A percentile compares a stretch with the other conserved stretches of the same genome.
These are phyloP conservation scores for Dalechampia spathulata DNA, from an alignment of 441 rosid species.

Conservation along the genomic window DNA sequence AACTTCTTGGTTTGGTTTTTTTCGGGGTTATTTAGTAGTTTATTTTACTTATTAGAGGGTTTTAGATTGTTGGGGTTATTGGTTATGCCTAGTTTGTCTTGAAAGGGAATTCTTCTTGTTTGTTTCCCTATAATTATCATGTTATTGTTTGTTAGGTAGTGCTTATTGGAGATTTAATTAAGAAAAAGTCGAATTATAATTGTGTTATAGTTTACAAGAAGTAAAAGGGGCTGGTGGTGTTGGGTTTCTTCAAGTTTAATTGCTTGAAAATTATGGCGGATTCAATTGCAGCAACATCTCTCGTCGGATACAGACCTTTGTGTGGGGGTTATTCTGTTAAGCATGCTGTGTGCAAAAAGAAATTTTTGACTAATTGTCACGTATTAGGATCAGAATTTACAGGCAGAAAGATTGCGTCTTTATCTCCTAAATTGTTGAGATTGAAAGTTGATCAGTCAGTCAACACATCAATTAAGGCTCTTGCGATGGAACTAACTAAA, in stretches of 20 bases:
- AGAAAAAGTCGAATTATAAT: not conserved
- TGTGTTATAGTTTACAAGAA: not conserved
- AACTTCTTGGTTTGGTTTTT: constrained; percentile 21
- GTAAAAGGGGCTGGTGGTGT: no score
- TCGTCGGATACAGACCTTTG: constrained; percentile 45
- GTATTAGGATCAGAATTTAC: constrained; percentile 25
- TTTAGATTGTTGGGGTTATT: no score
- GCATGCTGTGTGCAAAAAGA: constrained; percentile 40
- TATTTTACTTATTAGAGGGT: constrained; percentile 13
- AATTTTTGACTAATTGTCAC: constrained; percentile 20
- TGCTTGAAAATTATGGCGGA: constrained; percentile 54
- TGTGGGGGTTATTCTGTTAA: constrained; percentile 30
- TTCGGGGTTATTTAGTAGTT: no score
- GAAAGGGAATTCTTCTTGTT: constrained; percentile 9
- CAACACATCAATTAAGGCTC: constrained; percentile 42
- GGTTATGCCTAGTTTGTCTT: constrained; percentile 29
- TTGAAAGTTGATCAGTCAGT: constrained; percentile 24
- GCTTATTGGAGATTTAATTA: constrained; percentile 5
- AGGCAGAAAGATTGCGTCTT: constrained; percentile 27
- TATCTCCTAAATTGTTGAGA: constrained; percentile 22
- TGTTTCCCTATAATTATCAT: no score
- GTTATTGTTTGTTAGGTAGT: constrained; percentile 11
- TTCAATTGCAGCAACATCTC: constrained; percentile 59
- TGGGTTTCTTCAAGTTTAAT: constrained; percentile 13
- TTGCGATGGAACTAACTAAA: constrained; percentile 63